Evolutionary conservation across 768 basidiomycete genomes (phyloP), one percentile per base, ranked within the genome.

Genomic region (Trametes punicea): DNA sequence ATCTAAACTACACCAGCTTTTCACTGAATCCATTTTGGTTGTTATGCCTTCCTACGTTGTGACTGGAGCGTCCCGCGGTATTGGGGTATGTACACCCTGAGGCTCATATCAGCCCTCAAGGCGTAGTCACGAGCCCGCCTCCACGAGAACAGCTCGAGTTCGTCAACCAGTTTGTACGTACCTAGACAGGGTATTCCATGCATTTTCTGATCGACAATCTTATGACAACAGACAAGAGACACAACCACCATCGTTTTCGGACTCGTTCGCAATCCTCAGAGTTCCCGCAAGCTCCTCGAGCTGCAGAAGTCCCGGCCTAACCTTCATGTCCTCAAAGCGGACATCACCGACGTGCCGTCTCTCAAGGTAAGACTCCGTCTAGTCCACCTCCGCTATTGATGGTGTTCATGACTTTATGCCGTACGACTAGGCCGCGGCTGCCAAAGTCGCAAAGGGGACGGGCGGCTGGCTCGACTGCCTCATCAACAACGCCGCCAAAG

Each of bases 401-500:
- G 4, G 18, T 13, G 11, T 4, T 21, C 8, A 3, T 36, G 23
- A 27, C 16, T 23, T n/a, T 6, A 10, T 4, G 6, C 2, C 3
- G 6, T 1, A 27, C n/a, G 7, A 25, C 20, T 20, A 73, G 73
- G 50, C 33, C 2, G 73, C 71, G 3, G 71, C 72, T 1, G 60
- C 51, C 1, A 65, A 67, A 30, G 62, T 68, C 1, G 60, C 64
- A 1, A 65, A 56, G n/a, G 39, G 65, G 44, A 71, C 70, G 1
- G 69, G 71, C 18, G 71, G 72, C 11, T 66, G 64, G 26, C 60
- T 76, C n/a, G 73, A 75, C 57, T 64, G 61, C 44, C 63, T 74
- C 51, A 73, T 74, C 48, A 73, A 74, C 59, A 75, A 75, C 50
- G 74, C 72, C 13, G 72, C 63, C 5, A 61, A 30, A 29, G 44